Conservation (phyloP, 495 filamentous ascomycete species). For the Xylaria sp. region DNA sequence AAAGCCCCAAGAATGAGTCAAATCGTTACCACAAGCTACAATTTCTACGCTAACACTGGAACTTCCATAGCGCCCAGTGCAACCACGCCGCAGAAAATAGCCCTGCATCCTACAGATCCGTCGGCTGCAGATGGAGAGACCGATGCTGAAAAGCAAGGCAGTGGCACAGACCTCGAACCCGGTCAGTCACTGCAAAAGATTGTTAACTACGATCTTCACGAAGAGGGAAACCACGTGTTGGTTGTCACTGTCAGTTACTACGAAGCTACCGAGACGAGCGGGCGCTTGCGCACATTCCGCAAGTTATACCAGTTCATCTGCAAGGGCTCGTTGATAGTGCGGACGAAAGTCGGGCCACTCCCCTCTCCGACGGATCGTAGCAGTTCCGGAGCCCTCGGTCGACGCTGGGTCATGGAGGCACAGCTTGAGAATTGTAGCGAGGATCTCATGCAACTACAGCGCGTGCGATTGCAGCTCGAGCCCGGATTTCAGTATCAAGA, state of each 20-base stretch:
- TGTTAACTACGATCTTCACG: slow-evolving; percentile 84
- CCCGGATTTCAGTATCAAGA: slow-evolving; percentile 52
- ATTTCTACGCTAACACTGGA: background rate
- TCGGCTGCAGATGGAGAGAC: slow-evolving; percentile 27
- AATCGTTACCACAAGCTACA: background rate
- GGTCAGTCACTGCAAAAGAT: slow-evolving; percentile 82
- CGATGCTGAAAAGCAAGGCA: slow-evolving; percentile 29
- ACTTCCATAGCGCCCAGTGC: slow-evolving; percentile 57
- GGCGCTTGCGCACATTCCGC: slow-evolving; percentile 82
- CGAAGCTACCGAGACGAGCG: slow-evolving; percentile 67
- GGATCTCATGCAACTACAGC: slow-evolving; percentile 66
- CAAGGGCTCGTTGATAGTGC: slow-evolving; percentile 83
- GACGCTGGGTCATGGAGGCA: slow-evolving; percentile 76
- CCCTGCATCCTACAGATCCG: slow-evolving; percentile 31
- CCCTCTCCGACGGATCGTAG: slow-evolving; percentile 23
- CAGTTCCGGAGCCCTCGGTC: slow-evolving; percentile 35
- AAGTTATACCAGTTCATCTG: slow-evolving; percentile 98
- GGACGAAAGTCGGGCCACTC: slow-evolving; percentile 81
- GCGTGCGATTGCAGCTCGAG: slow-evolving; percentile 58
- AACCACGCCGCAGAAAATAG: slow-evolving; percentile 38
- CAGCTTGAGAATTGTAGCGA: slow-evolving; percentile 93
- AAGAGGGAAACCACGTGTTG: slow-evolving; percentile 91
- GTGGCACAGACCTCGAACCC: slow-evolving; percentile 62
- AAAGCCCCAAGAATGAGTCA: background rate
- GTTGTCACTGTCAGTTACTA: slow-evolving; percentile 95